Evolutionary conservation across 2,329 filamentous ascomycete species (phyloP), one percentile per base, ranked within the genome.

Genomic region (Pseudogymnoascus sp.): DNA sequence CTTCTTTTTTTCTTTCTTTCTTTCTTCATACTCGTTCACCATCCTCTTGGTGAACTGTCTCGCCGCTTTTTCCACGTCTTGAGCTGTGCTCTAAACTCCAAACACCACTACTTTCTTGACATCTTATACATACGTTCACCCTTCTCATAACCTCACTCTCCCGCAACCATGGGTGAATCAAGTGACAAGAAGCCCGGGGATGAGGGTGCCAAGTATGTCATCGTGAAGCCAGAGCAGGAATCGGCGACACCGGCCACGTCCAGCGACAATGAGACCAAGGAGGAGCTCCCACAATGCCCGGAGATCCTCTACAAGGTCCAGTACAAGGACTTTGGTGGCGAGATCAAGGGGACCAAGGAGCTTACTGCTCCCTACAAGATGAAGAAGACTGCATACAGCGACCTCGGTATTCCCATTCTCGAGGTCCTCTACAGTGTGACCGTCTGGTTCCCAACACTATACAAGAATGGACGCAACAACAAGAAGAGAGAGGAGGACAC

Each of bases 281-380:
- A 64, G 15, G 62, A 65, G 21, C 65, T 62, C 59, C 42, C 37
- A 2, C 50, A 68, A 59, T 68, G 67, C 26, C 67, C 67, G 9
- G 64, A 67, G 26, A 68, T 68, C 26, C 26, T 68, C 4, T 68
- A 68, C 44, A 67, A 68, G 37, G 67, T 68, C 33, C 66, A 68
- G 31, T 68, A 68, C 42, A 68, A 68, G 38, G 66, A 67, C 59
- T 63, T 65, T 42, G 59, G 40, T 15, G 67, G 67, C 10, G 67
- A 68, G 23, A 67, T 68, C 13, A 68, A 67, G 26, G 67, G 66
- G 15, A 67, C 66, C 2, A 68, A 68, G n/a, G 38, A 66, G 5
- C 42, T 67, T 15, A 64, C 65, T 37, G 66, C 65, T 7, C 67
- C 67, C 50, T 68, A 67, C 13, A 68, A 68, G 42, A 59, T 68